Conservation (phyloP, 179 eudicot species). For the Pouteria campechiana region DNA sequence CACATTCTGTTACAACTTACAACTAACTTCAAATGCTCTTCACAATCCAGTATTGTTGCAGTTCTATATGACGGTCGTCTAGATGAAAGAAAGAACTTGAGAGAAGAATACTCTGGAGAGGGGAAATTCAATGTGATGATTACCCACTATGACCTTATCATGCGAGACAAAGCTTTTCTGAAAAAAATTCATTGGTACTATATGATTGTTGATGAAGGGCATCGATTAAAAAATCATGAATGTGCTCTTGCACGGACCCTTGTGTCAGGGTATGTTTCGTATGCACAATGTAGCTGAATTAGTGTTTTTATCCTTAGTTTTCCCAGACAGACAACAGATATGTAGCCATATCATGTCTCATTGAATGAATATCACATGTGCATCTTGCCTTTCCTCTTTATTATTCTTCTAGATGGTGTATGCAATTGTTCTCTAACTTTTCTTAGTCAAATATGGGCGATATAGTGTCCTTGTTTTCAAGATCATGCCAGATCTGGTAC, state of each 20-base stretch:
- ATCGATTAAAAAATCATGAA: constrained; percentile 84
- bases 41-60: constrained; percentile 61
- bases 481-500: no score
- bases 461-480: no score
- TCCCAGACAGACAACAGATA: no score
- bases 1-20: no score
- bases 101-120: constrained; percentile 77
- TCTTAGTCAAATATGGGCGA: no score
- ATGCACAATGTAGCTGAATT: no score
- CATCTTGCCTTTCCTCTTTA: no score
- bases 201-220: constrained; percentile 98
- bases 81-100: constrained; percentile 70
- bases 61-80: constrained; percentile 86
- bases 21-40: constrained; percentile 1
- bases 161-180: constrained; percentile 86
- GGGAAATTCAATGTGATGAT: constrained; percentile 82
- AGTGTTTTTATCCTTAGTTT: no score
- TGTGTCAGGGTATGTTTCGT: constrained; percentile 61
- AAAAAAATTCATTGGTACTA: constrained; percentile 93
- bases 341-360: no score
- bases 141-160: constrained; percentile 96
- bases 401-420: no score
- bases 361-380: no score
- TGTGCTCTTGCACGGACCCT: constrained; percentile 90
- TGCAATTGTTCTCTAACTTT: no score